These are phyloP conservation scores for Schwanniomyces etchellsii DNA, from an alignment of 1,139 yeast species.

Conservation along the genomic window DNA sequence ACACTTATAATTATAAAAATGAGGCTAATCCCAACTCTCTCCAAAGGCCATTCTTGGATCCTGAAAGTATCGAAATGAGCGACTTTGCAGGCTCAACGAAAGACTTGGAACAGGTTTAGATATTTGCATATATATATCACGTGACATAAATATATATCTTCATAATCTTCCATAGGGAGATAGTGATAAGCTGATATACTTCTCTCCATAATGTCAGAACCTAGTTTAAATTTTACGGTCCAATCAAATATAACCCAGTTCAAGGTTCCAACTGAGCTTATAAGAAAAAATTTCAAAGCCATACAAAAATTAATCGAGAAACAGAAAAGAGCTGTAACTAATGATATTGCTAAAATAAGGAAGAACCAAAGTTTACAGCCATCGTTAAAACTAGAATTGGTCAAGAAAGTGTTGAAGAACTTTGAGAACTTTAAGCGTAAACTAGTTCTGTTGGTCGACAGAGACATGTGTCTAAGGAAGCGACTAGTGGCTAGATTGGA, in stretches of 20 bases:
- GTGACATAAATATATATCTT: too few relatives aligned
- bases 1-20: too few relatives aligned
- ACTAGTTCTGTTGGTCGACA: conserved; percentile 30
- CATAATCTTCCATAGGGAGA: too few relatives aligned
- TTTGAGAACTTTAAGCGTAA: conserved; percentile 46
- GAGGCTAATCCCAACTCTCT: too few relatives aligned
- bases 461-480: conserved; percentile 46
- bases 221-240: conserved; percentile 36
- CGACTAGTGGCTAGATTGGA: conserved; percentile 43
- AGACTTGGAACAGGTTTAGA: too few relatives aligned
- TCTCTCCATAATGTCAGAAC: conserved; percentile 36
- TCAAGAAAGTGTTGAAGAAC: conserved; percentile 33
- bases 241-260: conserved; percentile 48
- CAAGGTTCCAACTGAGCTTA: conserved; percentile 55
- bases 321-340: conserved; percentile 38
- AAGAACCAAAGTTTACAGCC: conserved; percentile 20
- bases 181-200: too few relatives aligned
- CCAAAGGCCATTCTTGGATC: too few relatives aligned
- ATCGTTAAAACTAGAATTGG: conserved; percentile 22
- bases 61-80: too few relatives aligned
- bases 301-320: conserved; percentile 55
- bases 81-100: too few relatives aligned
- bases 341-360: conserved; percentile 30
- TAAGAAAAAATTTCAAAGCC: conserved; percentile 52
- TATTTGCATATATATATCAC: too few relatives aligned